Conservation (phyloP, 2,329 filamentous ascomycete species). For the Trichoderma sp. region DNA sequence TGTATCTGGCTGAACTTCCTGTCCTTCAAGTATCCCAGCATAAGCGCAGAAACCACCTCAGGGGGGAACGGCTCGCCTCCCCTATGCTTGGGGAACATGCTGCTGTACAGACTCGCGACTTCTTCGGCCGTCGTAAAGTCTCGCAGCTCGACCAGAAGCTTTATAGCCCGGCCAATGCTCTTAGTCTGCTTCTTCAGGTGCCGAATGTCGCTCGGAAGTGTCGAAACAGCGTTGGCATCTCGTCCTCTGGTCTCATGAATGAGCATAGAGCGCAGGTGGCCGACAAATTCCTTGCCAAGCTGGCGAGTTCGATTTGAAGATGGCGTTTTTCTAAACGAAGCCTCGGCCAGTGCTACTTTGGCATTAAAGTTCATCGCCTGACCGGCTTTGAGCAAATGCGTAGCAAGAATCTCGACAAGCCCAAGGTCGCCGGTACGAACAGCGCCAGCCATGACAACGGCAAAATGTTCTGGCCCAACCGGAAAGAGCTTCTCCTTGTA, state of each 20-base stretch:
- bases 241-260: background rate
- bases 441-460: constrained; percentile 52
- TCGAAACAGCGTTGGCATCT: background rate
- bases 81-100: constrained; percentile 37
- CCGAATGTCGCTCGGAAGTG: constrained; percentile 22
- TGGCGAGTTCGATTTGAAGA: constrained; percentile 27
- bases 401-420: constrained; percentile 42
- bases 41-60: constrained; percentile 60
- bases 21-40: constrained; percentile 62
- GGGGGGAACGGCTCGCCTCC: constrained; percentile 44
- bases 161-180: constrained; percentile 33
- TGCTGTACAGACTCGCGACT: constrained; percentile 54
- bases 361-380: constrained; percentile 43
- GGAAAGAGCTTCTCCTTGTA: constrained; percentile 44
- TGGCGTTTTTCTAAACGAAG: constrained; percentile 31
- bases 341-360: constrained; percentile 43
- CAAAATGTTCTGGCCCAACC: constrained; percentile 48
- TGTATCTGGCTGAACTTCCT: constrained; percentile 59
- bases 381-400: constrained; percentile 42
- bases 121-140: constrained; percentile 54
- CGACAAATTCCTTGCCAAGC: constrained; percentile 31
- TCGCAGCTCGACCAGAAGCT: constrained; percentile 35
- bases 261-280: constrained; percentile 29
- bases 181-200: constrained; percentile 30
- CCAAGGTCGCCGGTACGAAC: constrained; percentile 44